Conservation (phyloP, 306 rosid genomes). For the Oxytropis ochrocephala region DNA sequence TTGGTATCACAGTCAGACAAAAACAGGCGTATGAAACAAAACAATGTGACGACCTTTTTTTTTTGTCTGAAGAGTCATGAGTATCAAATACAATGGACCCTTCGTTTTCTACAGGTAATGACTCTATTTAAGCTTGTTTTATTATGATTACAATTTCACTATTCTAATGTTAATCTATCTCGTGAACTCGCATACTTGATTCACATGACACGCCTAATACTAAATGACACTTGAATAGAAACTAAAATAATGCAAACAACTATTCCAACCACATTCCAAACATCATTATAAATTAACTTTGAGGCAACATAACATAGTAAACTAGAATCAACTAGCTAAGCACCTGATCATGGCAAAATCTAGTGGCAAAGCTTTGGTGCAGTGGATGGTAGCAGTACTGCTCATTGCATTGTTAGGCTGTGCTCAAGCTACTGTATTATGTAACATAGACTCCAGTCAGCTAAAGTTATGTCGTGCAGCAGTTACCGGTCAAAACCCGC, state of each 20-base stretch:
- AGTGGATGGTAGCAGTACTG: constrained; percentile 27
- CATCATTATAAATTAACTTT: constrained; percentile 30
- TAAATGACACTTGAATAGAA: background rate
- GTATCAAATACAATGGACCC: background rate
- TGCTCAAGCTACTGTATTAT: constrained; percentile 20
- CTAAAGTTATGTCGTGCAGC: constrained; percentile 41
- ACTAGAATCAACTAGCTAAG: background rate
- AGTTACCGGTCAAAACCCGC: constrained; percentile 35
- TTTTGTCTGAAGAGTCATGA: background rate
- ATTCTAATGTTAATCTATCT: constrained; percentile 11
- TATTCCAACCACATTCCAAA: background rate
- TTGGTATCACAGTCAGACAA: background rate
- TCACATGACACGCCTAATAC: constrained; percentile 35
- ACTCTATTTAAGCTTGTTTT: background rate
- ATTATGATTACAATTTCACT: background rate
- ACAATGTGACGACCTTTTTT: background rate
- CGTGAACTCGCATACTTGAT: constrained; percentile 31
- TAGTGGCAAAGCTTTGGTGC: constrained; percentile 5
- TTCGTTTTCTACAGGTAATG: background rate
- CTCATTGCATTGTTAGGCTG: constrained; percentile 26
- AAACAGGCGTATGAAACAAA: background rate
- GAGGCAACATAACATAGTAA: background rate
- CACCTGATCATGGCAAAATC: constrained; percentile 25
- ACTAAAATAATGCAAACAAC: background rate
- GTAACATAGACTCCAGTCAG: constrained; percentile 33